phyloP scores from a whole-genome alignment of 73 alveolate genomes.

The Paramecium octaurelia region DNA sequence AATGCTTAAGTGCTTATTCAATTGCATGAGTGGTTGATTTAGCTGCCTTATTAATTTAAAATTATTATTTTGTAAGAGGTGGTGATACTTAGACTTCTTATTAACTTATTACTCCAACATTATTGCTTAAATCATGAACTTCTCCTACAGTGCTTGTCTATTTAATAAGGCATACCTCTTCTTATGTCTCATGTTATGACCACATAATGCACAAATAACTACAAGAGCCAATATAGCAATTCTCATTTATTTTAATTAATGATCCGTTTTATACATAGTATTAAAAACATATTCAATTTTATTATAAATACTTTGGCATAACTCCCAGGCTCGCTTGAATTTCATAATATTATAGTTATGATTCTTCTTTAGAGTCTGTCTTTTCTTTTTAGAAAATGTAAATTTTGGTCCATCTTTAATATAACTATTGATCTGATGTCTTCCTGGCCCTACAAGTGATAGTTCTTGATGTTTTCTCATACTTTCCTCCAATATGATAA shows the following conservation, averaged over 20 bases:
- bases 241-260: background rate
- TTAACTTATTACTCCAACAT: background rate
- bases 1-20: background rate
- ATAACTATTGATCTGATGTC: constrained; percentile 1
- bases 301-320: background rate
- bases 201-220: background rate
- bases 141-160: background rate
- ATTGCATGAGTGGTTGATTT: background rate
- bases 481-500: constrained; percentile 39
- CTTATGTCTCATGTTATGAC: background rate
- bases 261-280: constrained; percentile 42
- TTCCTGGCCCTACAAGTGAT: constrained; percentile 11
- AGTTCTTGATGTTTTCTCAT: background rate
- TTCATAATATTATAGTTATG: background rate
- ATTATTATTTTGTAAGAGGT: constrained; percentile 25
- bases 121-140: background rate
- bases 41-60: background rate
- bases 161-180: background rate
- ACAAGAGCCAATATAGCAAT: background rate
- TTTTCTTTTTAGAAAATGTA: background rate
- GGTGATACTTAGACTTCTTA: background rate
- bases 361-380: background rate
- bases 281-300: background rate
- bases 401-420: constrained; percentile 20
- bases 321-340: background rate